phyloP scores from a whole-genome alignment of 2,329 filamentous ascomycete genomes.

The Monosporascus sp. region DNA sequence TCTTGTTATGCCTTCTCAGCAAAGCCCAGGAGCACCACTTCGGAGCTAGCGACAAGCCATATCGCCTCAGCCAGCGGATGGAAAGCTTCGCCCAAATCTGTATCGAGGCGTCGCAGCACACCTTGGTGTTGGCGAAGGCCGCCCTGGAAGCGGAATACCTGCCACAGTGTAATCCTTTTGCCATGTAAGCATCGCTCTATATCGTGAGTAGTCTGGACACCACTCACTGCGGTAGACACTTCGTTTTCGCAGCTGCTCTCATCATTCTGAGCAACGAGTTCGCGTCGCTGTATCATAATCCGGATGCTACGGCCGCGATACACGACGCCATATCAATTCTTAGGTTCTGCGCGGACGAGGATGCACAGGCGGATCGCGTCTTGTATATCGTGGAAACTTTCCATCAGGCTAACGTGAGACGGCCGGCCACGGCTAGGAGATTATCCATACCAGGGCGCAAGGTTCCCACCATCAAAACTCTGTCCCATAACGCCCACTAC shows the following conservation, averaged over 20 bases:
- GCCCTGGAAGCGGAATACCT: slow-evolving; percentile 41
- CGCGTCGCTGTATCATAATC: slow-evolving; percentile 41
- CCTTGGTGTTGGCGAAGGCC: slow-evolving; percentile 40
- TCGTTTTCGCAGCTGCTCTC: slow-evolving; percentile 50
- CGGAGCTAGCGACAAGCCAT: slow-evolving; percentile 21
- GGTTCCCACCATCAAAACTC: slow-evolving; percentile 21
- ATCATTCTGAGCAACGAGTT: slow-evolving; percentile 55
- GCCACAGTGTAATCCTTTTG: slow-evolving; percentile 48
- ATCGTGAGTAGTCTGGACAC: not conserved
- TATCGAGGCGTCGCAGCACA: slow-evolving; percentile 44
- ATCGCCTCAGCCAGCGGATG: slow-evolving; percentile 30
- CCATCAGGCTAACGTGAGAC: slow-evolving; percentile 32
- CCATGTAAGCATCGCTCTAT: slow-evolving; percentile 41
- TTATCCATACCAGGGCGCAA: slow-evolving; percentile 21
- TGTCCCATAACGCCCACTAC: slow-evolving; percentile 17
- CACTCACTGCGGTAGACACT: slow-evolving; percentile 39
- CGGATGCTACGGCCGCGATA: slow-evolving; percentile 35
- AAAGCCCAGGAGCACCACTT: slow-evolving; percentile 29
- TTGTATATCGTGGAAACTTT: slow-evolving; percentile 47
- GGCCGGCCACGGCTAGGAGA: slow-evolving; percentile 17
- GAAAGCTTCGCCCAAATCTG: slow-evolving; percentile 46
- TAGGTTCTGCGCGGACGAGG: slow-evolving; percentile 40
- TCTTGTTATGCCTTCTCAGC: slow-evolving; percentile 55
- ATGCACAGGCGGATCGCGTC: slow-evolving; percentile 45
- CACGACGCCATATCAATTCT: slow-evolving; percentile 42